These are phyloP conservation scores for Fusarium caatingaense DNA, from an alignment of 2,329 filamentous ascomycete genomes.

Conservation along the genomic window DNA sequence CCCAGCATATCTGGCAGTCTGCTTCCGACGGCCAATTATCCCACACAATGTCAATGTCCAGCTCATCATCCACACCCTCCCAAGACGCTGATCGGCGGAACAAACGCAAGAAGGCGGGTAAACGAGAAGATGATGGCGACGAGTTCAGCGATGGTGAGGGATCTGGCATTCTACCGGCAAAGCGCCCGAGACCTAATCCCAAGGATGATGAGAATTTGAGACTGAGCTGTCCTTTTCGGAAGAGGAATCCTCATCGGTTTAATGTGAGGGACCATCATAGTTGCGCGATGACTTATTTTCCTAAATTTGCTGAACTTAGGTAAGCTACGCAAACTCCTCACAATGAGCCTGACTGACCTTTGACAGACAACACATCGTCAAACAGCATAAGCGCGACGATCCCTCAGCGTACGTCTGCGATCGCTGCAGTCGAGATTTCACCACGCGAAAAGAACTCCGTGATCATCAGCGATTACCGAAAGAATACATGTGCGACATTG, in stretches of 20 bases:
- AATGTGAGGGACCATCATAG: conserved; percentile 59
- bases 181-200: conserved; percentile 49
- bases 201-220: conserved; percentile 54
- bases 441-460: conserved; percentile 53
- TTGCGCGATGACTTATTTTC: conserved; percentile 58
- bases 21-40: conserved; percentile 47
- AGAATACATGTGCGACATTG: conserved; percentile 56
- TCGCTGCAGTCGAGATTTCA: conserved; percentile 55
- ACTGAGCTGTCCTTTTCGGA: conserved; percentile 58
- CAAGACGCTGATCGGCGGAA: conserved; percentile 46
- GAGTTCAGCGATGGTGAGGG: conserved; percentile 52
- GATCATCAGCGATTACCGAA: conserved; percentile 55
- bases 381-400: conserved; percentile 57
- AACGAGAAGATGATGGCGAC: conserved; percentile 50
- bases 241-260: conserved; percentile 58
- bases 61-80: conserved; percentile 48
- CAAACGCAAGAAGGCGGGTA: conserved; percentile 52
- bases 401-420: conserved; percentile 56
- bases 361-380: conserved; percentile 55
- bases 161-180: conserved; percentile 45
- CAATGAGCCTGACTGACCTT: too few species aligned
- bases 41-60: conserved; percentile 49
- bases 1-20: conserved; percentile 50
- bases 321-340: too few species aligned
- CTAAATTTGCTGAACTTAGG: conserved; percentile 55